A percentile compares a stretch with the other conserved stretches of the same genome.
Evolutionary conservation across 768 basidiomycete genomes (phyloP).

Genomic region (Serendipita vermifera): DNA sequence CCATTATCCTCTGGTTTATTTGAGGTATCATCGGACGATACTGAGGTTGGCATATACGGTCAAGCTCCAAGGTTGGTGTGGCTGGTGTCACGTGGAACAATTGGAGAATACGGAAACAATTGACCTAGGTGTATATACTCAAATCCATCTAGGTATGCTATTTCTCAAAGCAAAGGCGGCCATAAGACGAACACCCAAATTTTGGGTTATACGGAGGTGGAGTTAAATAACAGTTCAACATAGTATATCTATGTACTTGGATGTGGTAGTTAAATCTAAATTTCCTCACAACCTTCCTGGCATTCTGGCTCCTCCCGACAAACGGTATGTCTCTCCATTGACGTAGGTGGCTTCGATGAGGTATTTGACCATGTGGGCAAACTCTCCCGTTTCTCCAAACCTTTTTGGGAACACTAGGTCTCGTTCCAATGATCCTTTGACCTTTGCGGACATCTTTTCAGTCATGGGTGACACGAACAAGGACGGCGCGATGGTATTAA

Average conservation of each 20-base stretch:
- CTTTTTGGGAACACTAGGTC: conserved; percentile 28
- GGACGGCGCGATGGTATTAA: conserved; percentile 44
- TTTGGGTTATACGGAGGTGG: too few relatives aligned
- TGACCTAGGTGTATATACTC: too few relatives aligned
- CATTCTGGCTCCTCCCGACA: conserved; percentile 31
- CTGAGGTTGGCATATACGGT: conserved; percentile 6
- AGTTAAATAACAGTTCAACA: too few relatives aligned
- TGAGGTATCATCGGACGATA: neutral
- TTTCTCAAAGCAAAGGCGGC: too few relatives aligned
- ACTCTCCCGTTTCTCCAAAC: conserved; percentile 38
- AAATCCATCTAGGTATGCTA: too few relatives aligned
- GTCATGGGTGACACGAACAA: conserved; percentile 36
- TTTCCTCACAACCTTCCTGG: neutral
- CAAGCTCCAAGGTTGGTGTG: too few relatives aligned
- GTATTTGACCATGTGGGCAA: conserved; percentile 38
- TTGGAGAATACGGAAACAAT: too few relatives aligned
- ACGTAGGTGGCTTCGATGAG: conserved; percentile 40
- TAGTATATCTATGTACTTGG: too few relatives aligned
- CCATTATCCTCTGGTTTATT: conserved; percentile 13
- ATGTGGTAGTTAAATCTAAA: neutral
- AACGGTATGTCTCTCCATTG: conserved; percentile 40
- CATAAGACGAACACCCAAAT: too few relatives aligned
- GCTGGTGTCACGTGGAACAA: too few relatives aligned
- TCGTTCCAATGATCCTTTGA: conserved; percentile 14
- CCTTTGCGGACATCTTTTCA: conserved; percentile 20